Base-by-base conservation (phyloP, 176 grass and related monocot genomes). In the Oryza rufipogon region DNA sequence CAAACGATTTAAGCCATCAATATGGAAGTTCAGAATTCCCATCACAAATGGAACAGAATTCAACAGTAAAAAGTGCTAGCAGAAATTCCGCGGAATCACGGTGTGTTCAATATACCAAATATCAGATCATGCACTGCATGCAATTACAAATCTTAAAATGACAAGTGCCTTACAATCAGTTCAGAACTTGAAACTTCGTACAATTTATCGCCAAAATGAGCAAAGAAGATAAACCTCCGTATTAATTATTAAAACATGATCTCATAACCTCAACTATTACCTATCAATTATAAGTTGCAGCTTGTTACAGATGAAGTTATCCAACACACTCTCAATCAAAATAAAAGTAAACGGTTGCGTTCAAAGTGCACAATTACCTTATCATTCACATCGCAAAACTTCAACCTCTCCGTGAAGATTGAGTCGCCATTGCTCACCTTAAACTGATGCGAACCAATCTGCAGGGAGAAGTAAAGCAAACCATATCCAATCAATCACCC, bases 361-460 rank as follows among this genome's bases (percentile, higher is more conserved):
- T 75, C 44, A 9, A 69, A 13, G 73, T 33, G 56, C 71, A 52
- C 22, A 49, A 36, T 74, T 91, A 91, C 96, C 91, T 99, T 99
- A 67, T 99, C 93, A 79, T 96, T 99, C 32, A 99, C 91, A 83
- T 92, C 89, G 39, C 96, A 96, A 66, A 90, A 96, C 68, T 96
- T 99, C 75, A 99, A 78, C 82, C 92, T 96, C 81, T 99, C 96
- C 1, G 93, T 96, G 64, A 99, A 99, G 87, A 99, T 99, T 2
- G 96, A 93, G 56, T 99, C 96, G n/a, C 93, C 96, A 39, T 96
- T 99, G 91, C 96, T 99, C 66, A 99, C 96, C 83, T 99, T 99
- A 70, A 99, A 99, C 75, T 99, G 96, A 48, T 99, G 96, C 54
- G 96, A 99, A 60, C 96, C 96, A 86, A 99, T 90, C 96, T 99